Evolutionary conservation across 805 yeast species (phyloP).

Genomic region (Saturnispora kantuleensis): DNA sequence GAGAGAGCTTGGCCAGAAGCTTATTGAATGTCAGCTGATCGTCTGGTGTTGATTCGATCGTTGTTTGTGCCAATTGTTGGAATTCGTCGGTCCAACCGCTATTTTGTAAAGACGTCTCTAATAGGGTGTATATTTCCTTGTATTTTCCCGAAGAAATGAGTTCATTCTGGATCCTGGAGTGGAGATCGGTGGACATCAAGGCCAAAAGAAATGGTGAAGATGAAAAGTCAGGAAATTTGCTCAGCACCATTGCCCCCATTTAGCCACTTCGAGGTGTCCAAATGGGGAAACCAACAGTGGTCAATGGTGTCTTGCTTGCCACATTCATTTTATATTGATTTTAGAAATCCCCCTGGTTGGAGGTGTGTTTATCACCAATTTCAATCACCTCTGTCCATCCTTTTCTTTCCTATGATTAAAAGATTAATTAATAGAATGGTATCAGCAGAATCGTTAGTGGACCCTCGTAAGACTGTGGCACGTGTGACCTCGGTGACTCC

Average conservation of each 20-base stretch:
- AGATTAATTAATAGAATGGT: background rate
- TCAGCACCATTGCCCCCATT: background rate
- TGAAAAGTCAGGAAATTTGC: background rate
- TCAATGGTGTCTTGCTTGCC: too few species aligned
- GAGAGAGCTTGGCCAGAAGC: constrained; percentile 44
- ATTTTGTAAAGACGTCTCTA: constrained; percentile 57
- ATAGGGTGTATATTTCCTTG: constrained; percentile 55
- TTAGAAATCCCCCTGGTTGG: too few species aligned
- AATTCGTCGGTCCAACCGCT: constrained; percentile 84
- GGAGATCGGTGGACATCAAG: constrained; percentile 28
- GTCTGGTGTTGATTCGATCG: constrained; percentile 22
- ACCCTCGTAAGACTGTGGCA: constrained; percentile 19
- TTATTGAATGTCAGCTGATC: constrained; percentile 38
- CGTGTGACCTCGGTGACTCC: constrained; percentile 24
- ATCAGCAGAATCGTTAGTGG: constrained; percentile 12
- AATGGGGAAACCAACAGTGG: too few species aligned
- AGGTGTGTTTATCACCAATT: too few species aligned
- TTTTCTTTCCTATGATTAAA: too few species aligned
- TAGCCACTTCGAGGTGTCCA: background rate
- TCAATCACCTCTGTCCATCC: too few species aligned
- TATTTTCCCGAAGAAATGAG: constrained; percentile 73
- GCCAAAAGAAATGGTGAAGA: too few species aligned
- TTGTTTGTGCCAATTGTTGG: constrained; percentile 42
- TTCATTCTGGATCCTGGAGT: constrained; percentile 53
- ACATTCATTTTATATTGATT: too few species aligned